Evolutionary conservation across 257 asterid genomes (phyloP).

Genomic region (Fraxinus pennsylvanica): DNA sequence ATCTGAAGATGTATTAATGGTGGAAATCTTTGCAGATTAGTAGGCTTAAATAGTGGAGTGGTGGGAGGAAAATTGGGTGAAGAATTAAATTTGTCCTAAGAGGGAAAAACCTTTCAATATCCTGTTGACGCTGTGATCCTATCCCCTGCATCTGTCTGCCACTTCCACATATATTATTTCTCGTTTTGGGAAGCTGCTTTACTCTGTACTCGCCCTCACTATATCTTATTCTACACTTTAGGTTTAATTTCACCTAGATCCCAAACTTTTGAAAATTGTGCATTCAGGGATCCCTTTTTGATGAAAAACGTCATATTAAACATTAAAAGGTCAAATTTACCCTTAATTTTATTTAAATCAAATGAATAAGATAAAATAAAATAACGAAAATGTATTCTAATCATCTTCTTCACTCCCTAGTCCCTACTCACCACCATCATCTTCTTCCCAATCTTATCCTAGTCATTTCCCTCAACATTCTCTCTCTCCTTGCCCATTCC

Average conservation of each 20-base stretch:
- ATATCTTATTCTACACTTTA: neutral
- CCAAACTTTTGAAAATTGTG: neutral
- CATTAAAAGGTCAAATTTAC: too few relatives aligned
- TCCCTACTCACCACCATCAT: too few relatives aligned
- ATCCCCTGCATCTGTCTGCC: slow-evolving; percentile 70
- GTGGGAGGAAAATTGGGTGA: neutral
- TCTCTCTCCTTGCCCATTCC: too few relatives aligned
- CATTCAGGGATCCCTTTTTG: too few relatives aligned
- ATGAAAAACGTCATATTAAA: too few relatives aligned
- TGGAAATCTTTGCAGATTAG: slow-evolving; percentile 11
- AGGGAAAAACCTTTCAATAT: slow-evolving; percentile 31
- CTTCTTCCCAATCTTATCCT: too few relatives aligned
- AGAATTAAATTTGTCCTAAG: slow-evolving; percentile 2
- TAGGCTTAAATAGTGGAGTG: slow-evolving; percentile 26
- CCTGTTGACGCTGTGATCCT: slow-evolving; percentile 44
- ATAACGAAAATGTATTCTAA: too few relatives aligned
- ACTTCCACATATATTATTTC: slow-evolving; percentile 32
- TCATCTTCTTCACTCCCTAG: too few relatives aligned
- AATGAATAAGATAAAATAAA: too few relatives aligned
- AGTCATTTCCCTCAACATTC: too few relatives aligned
- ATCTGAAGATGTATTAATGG: slow-evolving; percentile 25
- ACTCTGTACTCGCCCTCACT: slow-evolving; percentile 1
- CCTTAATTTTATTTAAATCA: too few relatives aligned
- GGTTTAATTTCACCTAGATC: too few relatives aligned
- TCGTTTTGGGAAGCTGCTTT: neutral